phyloP scores from a whole-genome alignment of 345 rosid species.

The Cardamine chenopodiifolia region DNA sequence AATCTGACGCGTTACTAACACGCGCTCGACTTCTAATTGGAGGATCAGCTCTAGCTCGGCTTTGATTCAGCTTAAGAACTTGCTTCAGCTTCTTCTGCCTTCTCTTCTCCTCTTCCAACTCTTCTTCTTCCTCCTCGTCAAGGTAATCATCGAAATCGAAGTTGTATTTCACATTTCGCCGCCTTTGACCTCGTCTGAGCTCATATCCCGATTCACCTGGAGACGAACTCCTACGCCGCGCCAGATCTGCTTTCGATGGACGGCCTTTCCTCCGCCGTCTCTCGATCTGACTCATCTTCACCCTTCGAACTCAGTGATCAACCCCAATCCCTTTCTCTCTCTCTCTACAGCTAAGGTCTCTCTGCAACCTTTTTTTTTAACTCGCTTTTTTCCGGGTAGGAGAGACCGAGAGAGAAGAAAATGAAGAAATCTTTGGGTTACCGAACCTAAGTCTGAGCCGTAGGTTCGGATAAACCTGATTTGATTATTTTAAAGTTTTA shows the following conservation, averaged over 20 bases:
- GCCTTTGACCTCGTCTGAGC: constrained; percentile 69
- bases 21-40: constrained; percentile 37
- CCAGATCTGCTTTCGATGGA: constrained; percentile 95
- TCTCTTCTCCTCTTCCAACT: constrained; percentile 60
- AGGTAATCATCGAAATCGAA: constrained; percentile 78
- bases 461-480: constrained; percentile 44
- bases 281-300: constrained; percentile 83
- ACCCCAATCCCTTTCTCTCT: constrained; percentile 39
- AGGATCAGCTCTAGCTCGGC: constrained; percentile 44
- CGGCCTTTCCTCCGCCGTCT: constrained; percentile 95
- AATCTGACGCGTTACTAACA: constrained; percentile 34
- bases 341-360: constrained; percentile 46
- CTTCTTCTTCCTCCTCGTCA: constrained; percentile 60
- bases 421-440: constrained; percentile 13
- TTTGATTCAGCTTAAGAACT: constrained; percentile 67
- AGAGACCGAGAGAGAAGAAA: constrained; percentile 39
- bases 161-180: constrained; percentile 78
- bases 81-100: constrained; percentile 84
- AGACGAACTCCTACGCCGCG: constrained; percentile 43
- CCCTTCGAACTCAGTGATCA: constrained; percentile 30
- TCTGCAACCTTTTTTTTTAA: constrained; percentile 26
- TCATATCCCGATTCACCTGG: constrained; percentile 47
- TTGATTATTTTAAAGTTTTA: constrained; percentile 28
- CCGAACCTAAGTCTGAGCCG: constrained; percentile 56
- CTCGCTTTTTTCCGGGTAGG: constrained; percentile 32